Base-by-base conservation (phyloP, 495 filamentous ascomycete genomes). In the Aspergillus cavernicola region DNA sequence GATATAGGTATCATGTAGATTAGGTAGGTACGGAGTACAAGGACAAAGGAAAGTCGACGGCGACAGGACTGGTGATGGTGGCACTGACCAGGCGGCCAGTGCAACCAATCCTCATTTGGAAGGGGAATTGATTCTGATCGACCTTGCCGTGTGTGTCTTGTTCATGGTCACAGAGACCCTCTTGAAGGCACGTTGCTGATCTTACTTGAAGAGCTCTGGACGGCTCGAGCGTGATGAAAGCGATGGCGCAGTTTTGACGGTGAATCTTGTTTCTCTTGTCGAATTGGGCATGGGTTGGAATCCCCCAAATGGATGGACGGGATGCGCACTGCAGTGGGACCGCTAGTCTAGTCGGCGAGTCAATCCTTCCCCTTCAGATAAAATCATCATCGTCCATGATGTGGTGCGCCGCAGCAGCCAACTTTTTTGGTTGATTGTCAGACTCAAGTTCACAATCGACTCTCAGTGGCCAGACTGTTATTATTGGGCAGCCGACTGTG, bases 221-320 rank as follows among this genome's bases (percentile, higher is more conserved):
- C 29, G 31, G 44, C 29, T 36, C 18, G 31, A 47, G 31, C 44
- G 44, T 33, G 42, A n/a, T n/a, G 29, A 46, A 28, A 20, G 3
- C 29, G 29, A 9, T 15, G 43, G 43, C 43, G 13, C 28, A 33
- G 28, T 33, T 12, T 15, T 8, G 43, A 44, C 28, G n/a, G 22
- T n/a, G 13, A 33, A 26, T 40, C 47, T 22, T 50, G 15, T 50
- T 26, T 44, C 40, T 44, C 39, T 36, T 53, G 28, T 44, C 39
- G 28, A 50, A 45, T 58, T 32, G 53, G 54, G 53, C 29, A 26
- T 52, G 44, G 45, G 31, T 40, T 23, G 31, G 23, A 42, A 52
- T 42, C 36, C 53, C 54, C 57, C 53, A 63, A 62, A 50, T 58
- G 55, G 59, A 20, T 55, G 52, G 59, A 58, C 55, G 59, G 59